Evolutionary conservation across 768 basidiomycete species (phyloP), one percentile per base, ranked within the genome.

Genomic region (Trametopsis cervina): DNA sequence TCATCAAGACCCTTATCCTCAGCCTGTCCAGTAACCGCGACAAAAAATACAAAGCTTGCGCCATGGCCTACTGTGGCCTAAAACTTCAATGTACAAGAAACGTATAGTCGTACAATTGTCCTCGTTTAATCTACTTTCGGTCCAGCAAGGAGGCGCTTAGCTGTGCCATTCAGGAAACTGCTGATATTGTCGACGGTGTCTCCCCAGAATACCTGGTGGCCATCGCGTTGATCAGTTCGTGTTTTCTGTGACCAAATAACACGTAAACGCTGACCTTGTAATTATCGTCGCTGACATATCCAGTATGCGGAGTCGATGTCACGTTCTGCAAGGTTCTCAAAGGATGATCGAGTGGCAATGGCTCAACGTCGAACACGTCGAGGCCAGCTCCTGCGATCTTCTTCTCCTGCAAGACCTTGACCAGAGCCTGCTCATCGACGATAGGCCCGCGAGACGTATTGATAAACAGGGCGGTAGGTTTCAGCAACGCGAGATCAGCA

Each of bases 391-490:
- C 83, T 2, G 72, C 71, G 27, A 85, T 80, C 38, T 52, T 64
- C 35, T 67, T 69, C 26, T 71, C 57, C 47, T 69, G 60, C 50
- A 84, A 57, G 2, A 67, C 69, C 3, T 76, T 61, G 7, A 84
- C 50, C 26, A 87, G 57, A 0, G 75, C 83, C 0, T 43, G 53
- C 54, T 84, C 83, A 46, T 85, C 76, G 4, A 87, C 73, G 17
- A 87, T 59, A 2, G 80, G 80, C 0, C 85, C 84, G 46, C 83
- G 63, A 2, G 78, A 78, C 0, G 83, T 83, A 57, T 85, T 88
- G 57, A 85, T 72, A 46, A 85, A 67, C 56, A 80, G 70, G 0
- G 81, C 73, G 2, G 75, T 69, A 0, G 72, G 64, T 57, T 81
- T 81, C 74, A 88, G 72, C n/a, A 66, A 54, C 1, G 59, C 66